These are phyloP conservation scores for Trichoderma asperellum DNA, from an alignment of 2,329 filamentous ascomycete genomes.

Conservation along the genomic window DNA sequence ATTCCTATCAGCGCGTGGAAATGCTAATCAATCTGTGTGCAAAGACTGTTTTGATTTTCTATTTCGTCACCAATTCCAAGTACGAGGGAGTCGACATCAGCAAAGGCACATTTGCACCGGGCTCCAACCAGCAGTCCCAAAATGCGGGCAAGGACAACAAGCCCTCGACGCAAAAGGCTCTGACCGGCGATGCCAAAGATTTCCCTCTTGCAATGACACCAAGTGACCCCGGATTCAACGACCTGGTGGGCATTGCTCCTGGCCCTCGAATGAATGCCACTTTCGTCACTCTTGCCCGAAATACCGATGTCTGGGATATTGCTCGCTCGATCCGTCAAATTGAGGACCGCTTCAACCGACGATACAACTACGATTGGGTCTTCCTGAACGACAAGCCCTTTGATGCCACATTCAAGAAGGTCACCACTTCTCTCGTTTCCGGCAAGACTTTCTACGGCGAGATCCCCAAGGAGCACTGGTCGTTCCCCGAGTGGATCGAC, in stretches of 20 bases:
- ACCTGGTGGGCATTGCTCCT: constrained; percentile 56
- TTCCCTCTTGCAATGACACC: constrained; percentile 58
- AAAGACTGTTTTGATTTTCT: constrained; percentile 72
- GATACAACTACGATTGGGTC: constrained; percentile 98
- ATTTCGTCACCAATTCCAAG: constrained; percentile 72
- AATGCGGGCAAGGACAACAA: constrained; percentile 30
- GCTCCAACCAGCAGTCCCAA: constrained; percentile 20
- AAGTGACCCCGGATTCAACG: constrained; percentile 56
- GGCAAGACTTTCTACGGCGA: constrained; percentile 89
- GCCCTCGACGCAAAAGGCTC: constrained; percentile 34
- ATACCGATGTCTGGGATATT: constrained; percentile 95
- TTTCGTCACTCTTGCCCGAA: constrained; percentile 93
- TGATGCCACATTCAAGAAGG: constrained; percentile 88
- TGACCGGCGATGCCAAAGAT: constrained; percentile 37
- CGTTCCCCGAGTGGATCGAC: constrained; percentile 93
- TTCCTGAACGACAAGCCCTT: constrained; percentile 97
- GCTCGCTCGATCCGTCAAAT: constrained; percentile 93
- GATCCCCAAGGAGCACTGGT: constrained; percentile 94
- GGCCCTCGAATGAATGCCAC: constrained; percentile 92
- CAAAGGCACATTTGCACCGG: constrained; percentile 5
- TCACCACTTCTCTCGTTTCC: constrained; percentile 87
- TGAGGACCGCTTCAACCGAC: constrained; percentile 96
- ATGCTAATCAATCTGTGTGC: constrained; percentile 32
- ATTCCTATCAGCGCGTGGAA: background rate
- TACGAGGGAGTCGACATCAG: constrained; percentile 46